Evolutionary conservation across 345 rosid species (phyloP).

Genomic region (Salix suchowensis): DNA sequence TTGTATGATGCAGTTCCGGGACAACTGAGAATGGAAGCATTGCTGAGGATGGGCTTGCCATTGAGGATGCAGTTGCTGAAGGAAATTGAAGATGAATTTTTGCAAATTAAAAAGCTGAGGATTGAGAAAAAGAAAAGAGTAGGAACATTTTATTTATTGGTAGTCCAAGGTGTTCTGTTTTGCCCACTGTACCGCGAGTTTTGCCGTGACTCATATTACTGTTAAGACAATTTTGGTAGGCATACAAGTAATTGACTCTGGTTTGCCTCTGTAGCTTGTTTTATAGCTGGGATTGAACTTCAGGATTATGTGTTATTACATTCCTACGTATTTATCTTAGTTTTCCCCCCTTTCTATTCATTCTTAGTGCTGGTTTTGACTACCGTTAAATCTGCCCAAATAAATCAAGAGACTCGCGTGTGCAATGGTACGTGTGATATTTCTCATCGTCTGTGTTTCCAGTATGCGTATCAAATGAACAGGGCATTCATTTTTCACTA

Average conservation of each 20-base stretch:
- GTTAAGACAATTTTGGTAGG: conserved; percentile 48
- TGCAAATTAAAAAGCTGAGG: conserved; percentile 4
- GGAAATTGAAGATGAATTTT: conserved; percentile 24
- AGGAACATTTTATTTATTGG: conserved; percentile 11
- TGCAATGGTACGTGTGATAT: not conserved
- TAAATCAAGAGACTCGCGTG: not conserved
- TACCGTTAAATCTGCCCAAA: not conserved
- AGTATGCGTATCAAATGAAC: not conserved
- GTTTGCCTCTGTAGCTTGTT: conserved; percentile 18
- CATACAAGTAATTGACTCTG: conserved; percentile 6
- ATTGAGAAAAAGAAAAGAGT: conserved; percentile 1
- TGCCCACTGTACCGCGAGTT: conserved; percentile 15
- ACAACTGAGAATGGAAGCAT: conserved; percentile 16
- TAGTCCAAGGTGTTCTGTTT: conserved; percentile 19
- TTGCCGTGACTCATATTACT: conserved; percentile 7
- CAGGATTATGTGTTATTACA: not conserved
- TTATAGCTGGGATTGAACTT: conserved; percentile 4
- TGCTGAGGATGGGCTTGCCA: conserved; percentile 4
- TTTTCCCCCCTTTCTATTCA: not conserved
- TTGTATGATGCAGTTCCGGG: conserved; percentile 31
- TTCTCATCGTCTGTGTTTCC: not conserved
- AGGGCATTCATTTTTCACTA: not conserved
- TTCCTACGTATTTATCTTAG: not conserved
- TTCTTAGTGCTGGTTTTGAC: not conserved
- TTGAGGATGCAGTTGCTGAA: conserved; percentile 23